phyloP scores from a whole-genome alignment of 2,329 filamentous ascomycete species.

The Colletotrichum limetticola region DNA sequence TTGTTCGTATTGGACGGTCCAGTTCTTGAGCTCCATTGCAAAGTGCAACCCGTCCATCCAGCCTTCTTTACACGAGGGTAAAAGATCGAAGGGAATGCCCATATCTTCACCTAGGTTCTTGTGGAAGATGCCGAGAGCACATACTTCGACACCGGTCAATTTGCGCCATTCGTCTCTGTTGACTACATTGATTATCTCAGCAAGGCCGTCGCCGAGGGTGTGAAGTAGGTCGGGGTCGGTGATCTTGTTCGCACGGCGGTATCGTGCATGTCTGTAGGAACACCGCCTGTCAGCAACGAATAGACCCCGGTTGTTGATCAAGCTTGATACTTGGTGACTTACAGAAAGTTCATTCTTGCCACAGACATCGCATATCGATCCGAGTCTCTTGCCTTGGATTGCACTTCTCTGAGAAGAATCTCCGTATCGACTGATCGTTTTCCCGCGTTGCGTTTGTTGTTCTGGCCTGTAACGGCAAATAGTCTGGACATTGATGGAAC shows the following conservation, averaged over 20 bases:
- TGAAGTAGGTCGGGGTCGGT: slow-evolving; percentile 72
- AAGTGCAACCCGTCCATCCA: slow-evolving; percentile 64
- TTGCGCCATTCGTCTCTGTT: slow-evolving; percentile 66
- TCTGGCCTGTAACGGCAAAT: slow-evolving; percentile 60
- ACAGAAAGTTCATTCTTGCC: slow-evolving; percentile 71
- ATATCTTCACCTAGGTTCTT: slow-evolving; percentile 66
- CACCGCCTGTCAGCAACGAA: not conserved
- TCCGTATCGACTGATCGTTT: slow-evolving; percentile 65
- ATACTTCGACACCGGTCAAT: slow-evolving; percentile 64
- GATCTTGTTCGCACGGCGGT: slow-evolving; percentile 68
- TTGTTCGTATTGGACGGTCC: slow-evolving; percentile 63
- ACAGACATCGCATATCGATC: slow-evolving; percentile 60
- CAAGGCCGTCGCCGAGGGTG: slow-evolving; percentile 68
- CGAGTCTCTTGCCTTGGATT: slow-evolving; percentile 53
- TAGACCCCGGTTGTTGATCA: not conserved
- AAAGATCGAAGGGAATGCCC: slow-evolving; percentile 57
- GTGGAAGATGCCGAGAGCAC: slow-evolving; percentile 68
- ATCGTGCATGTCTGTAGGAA: slow-evolving; percentile 56
- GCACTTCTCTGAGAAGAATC: slow-evolving; percentile 59
- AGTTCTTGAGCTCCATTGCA: slow-evolving; percentile 59
- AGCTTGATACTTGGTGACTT: not conserved
- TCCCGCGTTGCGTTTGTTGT: slow-evolving; percentile 52
- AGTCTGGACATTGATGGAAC: slow-evolving; percentile 64
- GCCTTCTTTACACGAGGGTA: slow-evolving; percentile 51
- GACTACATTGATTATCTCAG: slow-evolving; percentile 66